These are phyloP conservation scores for Lotmaria passim DNA, from an alignment of 208 protist genomes.

Conservation along the genomic window DNA sequence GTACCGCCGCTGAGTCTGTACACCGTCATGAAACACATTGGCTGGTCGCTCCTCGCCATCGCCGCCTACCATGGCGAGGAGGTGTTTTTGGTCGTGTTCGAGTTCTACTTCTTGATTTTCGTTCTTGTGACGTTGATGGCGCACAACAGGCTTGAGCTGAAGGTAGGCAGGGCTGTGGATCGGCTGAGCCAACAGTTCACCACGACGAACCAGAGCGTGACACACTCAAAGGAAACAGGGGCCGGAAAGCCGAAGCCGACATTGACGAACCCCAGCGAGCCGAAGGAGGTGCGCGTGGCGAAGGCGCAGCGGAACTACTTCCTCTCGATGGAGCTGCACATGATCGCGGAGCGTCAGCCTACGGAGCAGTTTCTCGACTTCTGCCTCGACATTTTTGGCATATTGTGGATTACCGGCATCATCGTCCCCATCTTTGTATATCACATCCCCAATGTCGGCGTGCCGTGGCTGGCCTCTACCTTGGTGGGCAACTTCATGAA, in stretches of 20 bases:
- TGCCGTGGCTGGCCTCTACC: slow-evolving; percentile 58
- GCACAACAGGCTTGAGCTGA: slow-evolving; percentile 51
- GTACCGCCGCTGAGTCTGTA: slow-evolving; percentile 51
- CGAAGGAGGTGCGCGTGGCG: slow-evolving; percentile 24
- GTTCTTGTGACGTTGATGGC: slow-evolving; percentile 63
- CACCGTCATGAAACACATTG: slow-evolving; percentile 52
- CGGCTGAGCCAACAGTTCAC: slow-evolving; percentile 29
- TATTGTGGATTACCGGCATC: slow-evolving; percentile 77
- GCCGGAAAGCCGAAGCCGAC: not conserved
- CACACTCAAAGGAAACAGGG: not conserved
- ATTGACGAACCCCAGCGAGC: not conserved
- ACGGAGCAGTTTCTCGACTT: slow-evolving; percentile 82
- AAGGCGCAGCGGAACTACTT: slow-evolving; percentile 57
- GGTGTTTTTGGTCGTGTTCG: slow-evolving; percentile 42
- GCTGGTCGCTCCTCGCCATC: slow-evolving; percentile 53
- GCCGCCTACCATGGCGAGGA: slow-evolving; percentile 47
- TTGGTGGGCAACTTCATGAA: slow-evolving; percentile 80
- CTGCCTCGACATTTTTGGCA: slow-evolving; percentile 85
- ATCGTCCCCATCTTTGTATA: slow-evolving; percentile 61
- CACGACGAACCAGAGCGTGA: not conserved
- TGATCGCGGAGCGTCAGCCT: slow-evolving; percentile 62
- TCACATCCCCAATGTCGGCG: slow-evolving; percentile 50
- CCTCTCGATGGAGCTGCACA: slow-evolving; percentile 54
- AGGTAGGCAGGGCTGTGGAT: slow-evolving; percentile 37
- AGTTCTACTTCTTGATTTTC: slow-evolving; percentile 66